These are phyloP conservation scores for Oryza meyeriana DNA, from an alignment of 176 grass and related monocot species.

Conservation along the genomic window DNA sequence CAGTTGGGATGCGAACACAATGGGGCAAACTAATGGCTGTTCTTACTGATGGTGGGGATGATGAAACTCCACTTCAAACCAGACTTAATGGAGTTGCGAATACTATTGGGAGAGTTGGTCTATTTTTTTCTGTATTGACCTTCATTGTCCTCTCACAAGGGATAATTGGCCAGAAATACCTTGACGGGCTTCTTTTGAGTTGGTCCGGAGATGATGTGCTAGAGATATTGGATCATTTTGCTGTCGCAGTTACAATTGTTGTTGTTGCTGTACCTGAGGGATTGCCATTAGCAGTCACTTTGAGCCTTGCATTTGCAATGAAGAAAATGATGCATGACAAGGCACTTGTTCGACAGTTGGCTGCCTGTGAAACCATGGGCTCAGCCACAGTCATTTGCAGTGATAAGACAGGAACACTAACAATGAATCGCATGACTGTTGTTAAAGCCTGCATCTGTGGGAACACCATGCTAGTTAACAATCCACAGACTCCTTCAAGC, in stretches of 20 bases:
- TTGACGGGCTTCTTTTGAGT: constrained; percentile 42
- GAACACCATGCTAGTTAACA: constrained; percentile 27
- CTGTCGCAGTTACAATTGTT: constrained; percentile 65
- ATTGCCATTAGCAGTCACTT: constrained; percentile 71
- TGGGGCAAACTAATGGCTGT: constrained; percentile 68
- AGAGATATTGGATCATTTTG: constrained; percentile 57
- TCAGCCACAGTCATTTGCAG: constrained; percentile 61
- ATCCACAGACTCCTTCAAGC: neutral
- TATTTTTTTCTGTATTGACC: constrained; percentile 61
- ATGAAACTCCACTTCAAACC: constrained; percentile 65
- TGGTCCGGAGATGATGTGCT: constrained; percentile 63
- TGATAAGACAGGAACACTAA: constrained; percentile 72
- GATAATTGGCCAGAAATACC: constrained; percentile 44
- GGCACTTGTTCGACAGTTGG: constrained; percentile 60
- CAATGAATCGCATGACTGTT: constrained; percentile 67
- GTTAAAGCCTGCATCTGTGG: constrained; percentile 50
- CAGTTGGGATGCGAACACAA: constrained; percentile 64
- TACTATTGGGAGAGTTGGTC: constrained; percentile 62
- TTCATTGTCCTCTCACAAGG: constrained; percentile 53
- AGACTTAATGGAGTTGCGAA: constrained; percentile 67
- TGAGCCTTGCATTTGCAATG: constrained; percentile 80
- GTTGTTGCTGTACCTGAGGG: constrained; percentile 83
- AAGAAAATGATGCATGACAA: constrained; percentile 86
- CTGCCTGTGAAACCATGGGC: constrained; percentile 78
- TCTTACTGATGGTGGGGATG: constrained; percentile 56